Evolutionary conservation across 768 basidiomycete genomes (phyloP), one percentile per base, ranked within the genome.

Genomic region (Naganishia vishniacii): DNA sequence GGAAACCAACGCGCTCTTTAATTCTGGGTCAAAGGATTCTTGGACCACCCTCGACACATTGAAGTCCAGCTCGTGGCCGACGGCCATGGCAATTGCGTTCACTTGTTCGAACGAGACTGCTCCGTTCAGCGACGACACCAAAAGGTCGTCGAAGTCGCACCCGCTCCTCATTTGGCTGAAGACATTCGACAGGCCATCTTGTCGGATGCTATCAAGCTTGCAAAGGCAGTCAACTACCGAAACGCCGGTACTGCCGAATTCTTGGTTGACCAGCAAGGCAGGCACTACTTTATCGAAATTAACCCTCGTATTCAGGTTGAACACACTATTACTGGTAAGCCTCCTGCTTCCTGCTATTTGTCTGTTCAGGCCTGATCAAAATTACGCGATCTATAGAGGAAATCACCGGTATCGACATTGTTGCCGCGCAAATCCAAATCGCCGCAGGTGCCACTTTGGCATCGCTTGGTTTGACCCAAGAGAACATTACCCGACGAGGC

Each of bases 281-380:
- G 92, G 70, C 91, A 95, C 79, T 98, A 98, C 80, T 98, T 99
- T 81, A 98, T 99, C 73, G 95, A 99, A 80, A 97, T 99, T 72
- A 97, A 97, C 79, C 92, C 95, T 31, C 91, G 95, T 80, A 97
- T 99, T 72, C 95, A 99, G 79, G 95, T 99, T 79, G 95, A 98
- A 76, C 95, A 98, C 79, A 98, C 95, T 62, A 97, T 98, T 77
- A 97, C 95, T 66, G 91, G 91, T 90, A 69, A 59, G 80, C 76
- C 23, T 23, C 4, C 13, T 26, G 13, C 25, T 37, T 32, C 25
- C 69, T 46, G 49, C 26, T 2, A 28, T 64, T 48, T 64, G 23
- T 31, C 48, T 56, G 42, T 45, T 41, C 31, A 65, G n/a, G n/a
- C n/a, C n/a, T 18, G 25, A 37, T 31, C 61, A 44, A 53, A 59